Conservation (phyloP, 129 eudicot species). For the Chrysanthemum makinoi region DNA sequence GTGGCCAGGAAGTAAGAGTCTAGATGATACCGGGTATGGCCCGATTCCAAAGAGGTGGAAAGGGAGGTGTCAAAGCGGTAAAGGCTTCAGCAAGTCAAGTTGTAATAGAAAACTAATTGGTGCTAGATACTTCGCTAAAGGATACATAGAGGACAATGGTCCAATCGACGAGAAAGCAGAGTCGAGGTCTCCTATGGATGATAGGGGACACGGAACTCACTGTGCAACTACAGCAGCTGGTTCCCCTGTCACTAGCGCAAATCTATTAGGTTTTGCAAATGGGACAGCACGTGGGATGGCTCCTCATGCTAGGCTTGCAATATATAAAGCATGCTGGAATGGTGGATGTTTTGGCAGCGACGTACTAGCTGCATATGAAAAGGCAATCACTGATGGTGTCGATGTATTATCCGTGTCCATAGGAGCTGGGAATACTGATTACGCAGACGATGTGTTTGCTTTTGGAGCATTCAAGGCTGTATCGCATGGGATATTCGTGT, state of each 20-base stretch:
- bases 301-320: constrained; percentile 60
- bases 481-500: constrained; percentile 55
- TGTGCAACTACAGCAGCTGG: constrained; percentile 68
- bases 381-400: constrained; percentile 66
- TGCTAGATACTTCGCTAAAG: constrained; percentile 60
- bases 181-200: constrained; percentile 73
- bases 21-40: constrained; percentile 50
- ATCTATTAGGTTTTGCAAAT: constrained; percentile 61
- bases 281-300: constrained; percentile 88
- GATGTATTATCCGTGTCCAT: constrained; percentile 57
- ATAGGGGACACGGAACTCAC: constrained; percentile 80
- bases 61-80: constrained; percentile 59
- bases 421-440: constrained; percentile 42
- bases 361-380: constrained; percentile 58
- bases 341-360: constrained; percentile 62
- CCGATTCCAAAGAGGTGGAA: constrained; percentile 67
- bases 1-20: constrained; percentile 66
- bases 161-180: constrained; percentile 55
- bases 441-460: constrained; percentile 39
- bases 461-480: constrained; percentile 54
- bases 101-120: constrained; percentile 78
- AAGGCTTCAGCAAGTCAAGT: constrained; percentile 38
- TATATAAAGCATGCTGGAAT: constrained; percentile 67
- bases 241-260: constrained; percentile 52
- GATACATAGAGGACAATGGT: constrained; percentile 51